These are phyloP conservation scores for Penicillium goetzii DNA, from an alignment of 495 filamentous ascomycete genomes.

Conservation along the genomic window DNA sequence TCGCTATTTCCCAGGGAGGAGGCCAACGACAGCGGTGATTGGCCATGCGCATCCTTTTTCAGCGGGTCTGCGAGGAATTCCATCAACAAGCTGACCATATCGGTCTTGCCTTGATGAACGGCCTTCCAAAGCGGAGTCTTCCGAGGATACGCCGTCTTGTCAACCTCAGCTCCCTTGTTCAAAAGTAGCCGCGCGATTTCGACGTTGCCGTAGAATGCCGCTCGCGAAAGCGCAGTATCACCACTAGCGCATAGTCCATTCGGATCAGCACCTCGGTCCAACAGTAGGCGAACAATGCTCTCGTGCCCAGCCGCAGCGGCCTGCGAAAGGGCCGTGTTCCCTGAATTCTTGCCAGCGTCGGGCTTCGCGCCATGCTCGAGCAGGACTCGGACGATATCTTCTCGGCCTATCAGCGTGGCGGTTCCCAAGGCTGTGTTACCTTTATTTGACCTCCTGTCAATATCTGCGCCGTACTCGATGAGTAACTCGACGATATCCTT, in stretches of 20 bases:
- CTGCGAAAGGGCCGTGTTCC: constrained; percentile 25
- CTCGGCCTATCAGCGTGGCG: constrained; percentile 39
- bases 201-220: constrained; percentile 40
- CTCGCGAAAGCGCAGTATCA: constrained; percentile 46
- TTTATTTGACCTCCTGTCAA: constrained; percentile 16
- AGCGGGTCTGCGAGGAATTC: constrained; percentile 20
- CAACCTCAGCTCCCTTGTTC: constrained; percentile 37
- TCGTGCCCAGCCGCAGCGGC: constrained; percentile 42
- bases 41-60: constrained; percentile 9
- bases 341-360: neutral
- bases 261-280: constrained; percentile 47
- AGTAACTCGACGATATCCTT: constrained; percentile 29
- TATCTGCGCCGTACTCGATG: constrained; percentile 33
- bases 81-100: constrained; percentile 21
- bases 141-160: constrained; percentile 18
- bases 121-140: constrained; percentile 26
- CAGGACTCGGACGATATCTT: constrained; percentile 37
- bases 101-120: constrained; percentile 9
- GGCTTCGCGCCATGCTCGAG: constrained; percentile 33
- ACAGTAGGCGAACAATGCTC: constrained; percentile 39
- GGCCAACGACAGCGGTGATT: constrained; percentile 12
- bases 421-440: constrained; percentile 38
- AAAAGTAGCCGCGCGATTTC: constrained; percentile 46
- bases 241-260: constrained; percentile 39
- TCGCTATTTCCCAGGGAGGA: neutral